These are phyloP conservation scores for Corniculantispora saksenae DNA, from an alignment of 2,329 filamentous ascomycete genomes.

Conservation along the genomic window DNA sequence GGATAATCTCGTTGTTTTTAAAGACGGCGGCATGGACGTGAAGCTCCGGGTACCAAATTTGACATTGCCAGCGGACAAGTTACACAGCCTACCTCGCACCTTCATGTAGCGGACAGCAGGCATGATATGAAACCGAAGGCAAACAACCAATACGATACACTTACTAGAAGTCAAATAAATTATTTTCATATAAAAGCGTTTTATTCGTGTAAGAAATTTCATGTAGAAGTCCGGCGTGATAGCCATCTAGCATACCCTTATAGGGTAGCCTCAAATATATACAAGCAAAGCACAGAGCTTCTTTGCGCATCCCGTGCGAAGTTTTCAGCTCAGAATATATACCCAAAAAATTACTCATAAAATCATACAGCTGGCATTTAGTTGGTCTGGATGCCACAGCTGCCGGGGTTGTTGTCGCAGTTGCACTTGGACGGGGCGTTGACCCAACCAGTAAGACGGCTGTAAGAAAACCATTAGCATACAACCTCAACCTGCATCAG, in stretches of 20 bases:
- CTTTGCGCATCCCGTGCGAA: neutral
- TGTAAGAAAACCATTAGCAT: neutral
- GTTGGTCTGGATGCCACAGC: conserved; percentile 21
- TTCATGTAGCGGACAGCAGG: too few relatives aligned
- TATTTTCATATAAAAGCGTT: too few relatives aligned
- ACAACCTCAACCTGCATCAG: neutral
- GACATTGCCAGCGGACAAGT: too few relatives aligned
- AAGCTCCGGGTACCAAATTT: too few relatives aligned
- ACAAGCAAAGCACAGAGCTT: neutral
- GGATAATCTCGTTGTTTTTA: too few relatives aligned
- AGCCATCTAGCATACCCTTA: neutral
- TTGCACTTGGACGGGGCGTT: conserved; percentile 23
- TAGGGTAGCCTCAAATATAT: neutral
- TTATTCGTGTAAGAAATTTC: neutral
- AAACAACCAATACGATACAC: too few relatives aligned
- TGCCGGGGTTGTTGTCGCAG: conserved; percentile 24
- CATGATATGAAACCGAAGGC: too few relatives aligned
- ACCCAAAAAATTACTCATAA: neutral
- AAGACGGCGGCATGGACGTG: too few relatives aligned
- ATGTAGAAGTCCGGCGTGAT: too few relatives aligned
- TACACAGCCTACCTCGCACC: too few relatives aligned
- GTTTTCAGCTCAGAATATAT: neutral
- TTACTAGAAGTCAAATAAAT: too few relatives aligned
- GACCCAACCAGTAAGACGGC: conserved; percentile 26
- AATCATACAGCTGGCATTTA: neutral